Evolutionary conservation across 1,284 basidiomycete species (phyloP).

Genomic region (Ustilago bromivora): DNA sequence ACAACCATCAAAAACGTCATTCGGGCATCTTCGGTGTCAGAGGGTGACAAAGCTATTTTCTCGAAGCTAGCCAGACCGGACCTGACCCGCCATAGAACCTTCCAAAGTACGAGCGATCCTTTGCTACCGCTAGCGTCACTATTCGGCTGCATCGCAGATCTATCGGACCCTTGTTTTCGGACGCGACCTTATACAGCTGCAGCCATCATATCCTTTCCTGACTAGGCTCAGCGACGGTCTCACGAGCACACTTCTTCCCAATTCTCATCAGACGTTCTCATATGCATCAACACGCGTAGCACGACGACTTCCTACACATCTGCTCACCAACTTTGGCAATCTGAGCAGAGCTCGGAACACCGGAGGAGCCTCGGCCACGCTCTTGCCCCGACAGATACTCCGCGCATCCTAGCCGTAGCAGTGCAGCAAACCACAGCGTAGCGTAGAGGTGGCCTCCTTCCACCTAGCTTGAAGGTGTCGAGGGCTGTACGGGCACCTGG

Average conservation of each 20-base stretch:
- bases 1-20: conserved; percentile 3
- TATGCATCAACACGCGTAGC: background rate
- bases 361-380: background rate
- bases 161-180: conserved; percentile 3
- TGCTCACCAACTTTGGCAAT: background rate
- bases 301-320: background rate
- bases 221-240: background rate
- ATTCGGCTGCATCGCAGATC: conserved; percentile 2
- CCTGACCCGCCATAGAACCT: background rate
- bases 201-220: background rate
- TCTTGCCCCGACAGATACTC: background rate
- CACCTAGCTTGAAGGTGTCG: background rate
- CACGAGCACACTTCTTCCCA: background rate
- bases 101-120: background rate
- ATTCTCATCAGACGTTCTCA: background rate
- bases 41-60: background rate
- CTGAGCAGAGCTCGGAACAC: background rate
- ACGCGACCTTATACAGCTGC: background rate
- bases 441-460: background rate
- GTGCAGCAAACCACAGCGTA: background rate
- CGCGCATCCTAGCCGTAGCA: too few species aligned
- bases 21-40: conserved; percentile 2
- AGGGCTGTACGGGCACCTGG: background rate
- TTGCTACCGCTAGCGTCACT: background rate
- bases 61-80: background rate